phyloP scores from a whole-genome alignment of 1,284 basidiomycete genomes.

The Leccinum solheimii region DNA sequence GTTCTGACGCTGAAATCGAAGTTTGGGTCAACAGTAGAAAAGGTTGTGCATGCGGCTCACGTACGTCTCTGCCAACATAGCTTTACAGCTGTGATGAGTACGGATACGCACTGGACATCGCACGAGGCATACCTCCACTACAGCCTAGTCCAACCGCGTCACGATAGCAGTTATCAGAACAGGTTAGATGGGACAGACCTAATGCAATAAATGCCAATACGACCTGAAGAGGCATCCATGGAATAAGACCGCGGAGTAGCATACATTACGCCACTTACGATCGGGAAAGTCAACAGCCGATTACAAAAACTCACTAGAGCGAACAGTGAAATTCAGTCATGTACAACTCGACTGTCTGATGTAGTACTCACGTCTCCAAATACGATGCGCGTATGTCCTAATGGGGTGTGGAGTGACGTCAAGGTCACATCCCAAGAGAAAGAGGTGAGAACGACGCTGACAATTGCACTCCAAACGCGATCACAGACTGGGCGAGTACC shows the following conservation, averaged over 20 bases:
- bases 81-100: conserved; percentile 14
- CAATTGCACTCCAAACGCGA: conserved; percentile 36
- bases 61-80: conserved; percentile 31
- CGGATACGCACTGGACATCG: background rate
- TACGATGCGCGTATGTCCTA: conserved; percentile 35
- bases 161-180: background rate
- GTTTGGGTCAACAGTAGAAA: background rate
- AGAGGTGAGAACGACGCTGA: conserved; percentile 14
- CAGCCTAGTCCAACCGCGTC: conserved; percentile 17
- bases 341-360: background rate
- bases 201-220: conserved; percentile 31
- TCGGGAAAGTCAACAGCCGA: conserved; percentile 26
- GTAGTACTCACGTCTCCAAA: conserved; percentile 33
- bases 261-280: conserved; percentile 25
- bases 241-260: background rate
- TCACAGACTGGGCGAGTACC: conserved; percentile 22
- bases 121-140: conserved; percentile 25
- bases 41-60: background rate
- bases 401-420: conserved; percentile 5
- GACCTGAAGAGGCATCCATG: conserved; percentile 17
- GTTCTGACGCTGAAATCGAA: conserved; percentile 17
- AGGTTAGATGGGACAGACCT: conserved; percentile 20
- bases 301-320: conserved; percentile 32
- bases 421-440: background rate
- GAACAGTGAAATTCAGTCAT: conserved; percentile 1